These are phyloP conservation scores for Alisma plantagoaquatica DNA, from an alignment of 106 monocot species.

Conservation along the genomic window DNA sequence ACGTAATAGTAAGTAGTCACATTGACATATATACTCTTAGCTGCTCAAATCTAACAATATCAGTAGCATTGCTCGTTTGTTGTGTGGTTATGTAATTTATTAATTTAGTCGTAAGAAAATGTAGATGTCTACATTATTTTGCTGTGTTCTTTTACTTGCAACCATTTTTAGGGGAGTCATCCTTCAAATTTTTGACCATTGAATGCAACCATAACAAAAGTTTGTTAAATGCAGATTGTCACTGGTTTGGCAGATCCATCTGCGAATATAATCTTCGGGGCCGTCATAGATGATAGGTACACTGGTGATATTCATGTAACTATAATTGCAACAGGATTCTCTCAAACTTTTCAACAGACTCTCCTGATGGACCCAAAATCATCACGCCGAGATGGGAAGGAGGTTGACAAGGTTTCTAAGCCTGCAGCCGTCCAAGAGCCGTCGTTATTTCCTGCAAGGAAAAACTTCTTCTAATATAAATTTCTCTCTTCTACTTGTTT, in stretches of 20 bases:
- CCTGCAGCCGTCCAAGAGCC: neutral
- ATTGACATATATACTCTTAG: too few relatives aligned
- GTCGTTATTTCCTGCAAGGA: slow-evolving; percentile 4
- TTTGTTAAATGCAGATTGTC: slow-evolving; percentile 20
- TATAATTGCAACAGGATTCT: slow-evolving; percentile 28
- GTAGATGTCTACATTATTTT: too few relatives aligned
- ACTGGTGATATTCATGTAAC: slow-evolving; percentile 26
- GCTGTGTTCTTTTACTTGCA: too few relatives aligned
- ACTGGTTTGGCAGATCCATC: slow-evolving; percentile 29
- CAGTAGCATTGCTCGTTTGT: too few relatives aligned
- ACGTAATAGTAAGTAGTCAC: too few relatives aligned
- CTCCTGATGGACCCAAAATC: slow-evolving; percentile 21
- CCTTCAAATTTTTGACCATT: too few relatives aligned
- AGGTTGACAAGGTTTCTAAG: neutral
- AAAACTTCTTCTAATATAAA: slow-evolving; percentile 8
- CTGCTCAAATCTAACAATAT: too few relatives aligned
- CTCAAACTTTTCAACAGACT: slow-evolving; percentile 24
- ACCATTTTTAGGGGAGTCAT: too few relatives aligned
- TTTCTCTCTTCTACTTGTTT: too few relatives aligned
- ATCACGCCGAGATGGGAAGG: neutral
- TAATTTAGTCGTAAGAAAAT: too few relatives aligned
- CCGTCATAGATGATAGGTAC: slow-evolving; percentile 28
- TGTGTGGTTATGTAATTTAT: too few relatives aligned
- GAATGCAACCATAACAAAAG: too few relatives aligned
- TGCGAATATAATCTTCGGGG: slow-evolving; percentile 30